Percentiles rank a stretch among this genome's conserved stretches.
phyloP scores from a whole-genome alignment of 106 monocot species.

The Dendrobium catenatum region DNA sequence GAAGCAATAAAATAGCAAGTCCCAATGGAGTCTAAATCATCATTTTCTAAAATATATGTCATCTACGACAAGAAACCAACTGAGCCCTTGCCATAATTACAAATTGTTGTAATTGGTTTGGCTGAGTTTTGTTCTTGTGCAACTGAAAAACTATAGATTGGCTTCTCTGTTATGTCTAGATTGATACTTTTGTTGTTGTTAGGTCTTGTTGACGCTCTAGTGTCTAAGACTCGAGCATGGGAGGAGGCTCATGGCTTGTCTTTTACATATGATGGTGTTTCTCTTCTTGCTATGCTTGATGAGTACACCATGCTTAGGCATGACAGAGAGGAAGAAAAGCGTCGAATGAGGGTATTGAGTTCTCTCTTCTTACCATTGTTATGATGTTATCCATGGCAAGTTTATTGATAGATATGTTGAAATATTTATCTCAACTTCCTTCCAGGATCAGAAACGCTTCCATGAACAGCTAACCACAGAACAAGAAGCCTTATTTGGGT shows the following conservation, averaged over 20 bases:
- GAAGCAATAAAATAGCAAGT: too few relatives aligned
- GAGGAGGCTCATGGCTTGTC: slow-evolving; percentile 42
- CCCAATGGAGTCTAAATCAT: too few relatives aligned
- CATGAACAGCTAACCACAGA: slow-evolving; percentile 6
- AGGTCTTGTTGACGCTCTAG: slow-evolving; percentile 56
- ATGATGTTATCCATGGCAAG: too few relatives aligned
- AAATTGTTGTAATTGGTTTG: neutral
- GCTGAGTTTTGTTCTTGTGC: neutral
- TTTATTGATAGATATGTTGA: too few relatives aligned
- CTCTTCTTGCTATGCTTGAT: neutral
- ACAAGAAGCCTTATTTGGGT: slow-evolving; percentile 12
- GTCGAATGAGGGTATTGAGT: neutral
- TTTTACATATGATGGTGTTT: slow-evolving; percentile 68
- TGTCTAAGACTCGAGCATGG: slow-evolving; percentile 48
- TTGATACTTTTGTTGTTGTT: neutral
- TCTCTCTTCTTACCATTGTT: neutral
- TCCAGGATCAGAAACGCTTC: slow-evolving; percentile 10
- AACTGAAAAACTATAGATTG: too few relatives aligned
- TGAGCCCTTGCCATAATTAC: too few relatives aligned
- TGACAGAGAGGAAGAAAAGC: slow-evolving; percentile 4
- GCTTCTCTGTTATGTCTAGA: neutral
- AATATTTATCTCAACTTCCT: neutral
- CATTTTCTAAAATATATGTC: too few relatives aligned
- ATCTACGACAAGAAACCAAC: too few relatives aligned
- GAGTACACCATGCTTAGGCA: slow-evolving; percentile 5